A percentile compares a stretch with the other conserved stretches of the same genome.
Conservation (phyloP, 2,329 filamentous ascomycete genomes). For the Westerdykella aurantiaca region DNA sequence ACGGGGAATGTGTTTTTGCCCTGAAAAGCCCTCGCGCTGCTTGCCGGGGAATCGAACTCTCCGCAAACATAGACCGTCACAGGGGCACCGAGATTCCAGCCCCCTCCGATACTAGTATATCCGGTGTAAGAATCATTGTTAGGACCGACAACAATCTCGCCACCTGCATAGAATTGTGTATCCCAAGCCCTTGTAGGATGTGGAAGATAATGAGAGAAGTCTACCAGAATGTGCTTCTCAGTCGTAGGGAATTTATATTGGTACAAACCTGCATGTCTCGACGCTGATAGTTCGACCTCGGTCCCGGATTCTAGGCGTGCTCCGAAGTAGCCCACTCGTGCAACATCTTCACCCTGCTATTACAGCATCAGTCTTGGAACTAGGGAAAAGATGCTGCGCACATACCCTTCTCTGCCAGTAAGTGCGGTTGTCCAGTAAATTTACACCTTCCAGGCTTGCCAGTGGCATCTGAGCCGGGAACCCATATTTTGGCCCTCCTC, state of each 20-base stretch:
- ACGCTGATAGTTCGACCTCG: conserved; percentile 32
- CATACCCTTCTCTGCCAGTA: conserved; percentile 37
- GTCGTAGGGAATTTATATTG: conserved; percentile 36
- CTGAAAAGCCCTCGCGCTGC: conserved; percentile 24
- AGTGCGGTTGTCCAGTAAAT: conserved; percentile 40
- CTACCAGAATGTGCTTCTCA: conserved; percentile 42
- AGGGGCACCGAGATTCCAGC: conserved; percentile 35
- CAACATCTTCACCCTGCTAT: conserved; percentile 11
- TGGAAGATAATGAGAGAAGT: conserved; percentile 44
- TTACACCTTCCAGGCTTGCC: conserved; percentile 36
- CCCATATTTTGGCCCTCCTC: conserved; percentile 38
- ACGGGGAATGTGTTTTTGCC: conserved; percentile 36
- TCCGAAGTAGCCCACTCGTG: conserved; percentile 34
- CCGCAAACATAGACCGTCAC: conserved; percentile 34
- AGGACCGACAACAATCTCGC: conserved; percentile 28
- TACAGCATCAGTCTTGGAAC: background rate
- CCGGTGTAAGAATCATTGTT: conserved; percentile 28
- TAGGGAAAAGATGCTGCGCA: background rate
- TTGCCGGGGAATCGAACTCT: conserved; percentile 26
- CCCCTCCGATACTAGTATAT: conserved; percentile 30
- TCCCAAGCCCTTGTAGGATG: conserved; percentile 31
- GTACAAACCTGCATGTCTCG: conserved; percentile 34
- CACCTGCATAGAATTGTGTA: conserved; percentile 33
- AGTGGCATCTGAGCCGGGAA: conserved; percentile 41
- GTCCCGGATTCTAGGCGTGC: conserved; percentile 33